Conservation (phyloP, 768 basidiomycete genomes). For the Tephrocybe sp. region DNA sequence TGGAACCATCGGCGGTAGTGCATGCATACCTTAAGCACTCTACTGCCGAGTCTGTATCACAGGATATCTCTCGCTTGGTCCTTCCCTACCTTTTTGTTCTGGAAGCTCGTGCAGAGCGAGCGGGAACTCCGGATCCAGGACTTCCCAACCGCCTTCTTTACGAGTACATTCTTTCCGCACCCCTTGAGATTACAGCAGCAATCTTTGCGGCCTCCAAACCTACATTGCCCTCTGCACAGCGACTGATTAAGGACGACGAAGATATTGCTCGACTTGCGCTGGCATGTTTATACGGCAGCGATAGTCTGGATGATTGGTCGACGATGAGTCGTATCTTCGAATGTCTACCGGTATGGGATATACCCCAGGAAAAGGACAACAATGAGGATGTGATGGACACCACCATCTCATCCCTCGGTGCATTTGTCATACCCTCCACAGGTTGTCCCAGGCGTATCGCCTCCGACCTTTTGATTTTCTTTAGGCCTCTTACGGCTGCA, state of each 20-base stretch:
- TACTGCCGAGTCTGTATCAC: slow-evolving; percentile 57
- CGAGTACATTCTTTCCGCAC: slow-evolving; percentile 67
- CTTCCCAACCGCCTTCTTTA: slow-evolving; percentile 66
- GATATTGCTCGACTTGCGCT: slow-evolving; percentile 86
- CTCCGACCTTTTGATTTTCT: slow-evolving; percentile 75
- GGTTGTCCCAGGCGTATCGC: slow-evolving; percentile 53
- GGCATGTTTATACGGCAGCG: slow-evolving; percentile 83
- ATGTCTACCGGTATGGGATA: slow-evolving; percentile 91
- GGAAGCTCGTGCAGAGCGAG: slow-evolving; percentile 83
- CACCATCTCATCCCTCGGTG: slow-evolving; percentile 75
- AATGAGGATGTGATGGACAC: slow-evolving; percentile 78
- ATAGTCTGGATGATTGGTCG: slow-evolving; percentile 68
- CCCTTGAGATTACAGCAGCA: slow-evolving; percentile 65
- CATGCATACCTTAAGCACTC: slow-evolving; percentile 76
- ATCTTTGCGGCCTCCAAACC: slow-evolving; percentile 93
- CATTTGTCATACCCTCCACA: slow-evolving; percentile 76
- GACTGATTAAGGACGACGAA: slow-evolving; percentile 78
- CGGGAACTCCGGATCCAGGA: slow-evolving; percentile 63
- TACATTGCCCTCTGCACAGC: slow-evolving; percentile 64
- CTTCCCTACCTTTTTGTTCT: slow-evolving; percentile 93
- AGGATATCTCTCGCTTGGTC: slow-evolving; percentile 73
- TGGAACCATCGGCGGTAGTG: slow-evolving; percentile 65
- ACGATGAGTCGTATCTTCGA: slow-evolving; percentile 93
- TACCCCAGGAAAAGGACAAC: slow-evolving; percentile 49
- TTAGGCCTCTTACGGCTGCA: slow-evolving; percentile 70